Evolutionary conservation across 1,284 basidiomycete species (phyloP), one percentile per base, ranked within the genome.

Genomic region (Jaminaea rosea): DNA sequence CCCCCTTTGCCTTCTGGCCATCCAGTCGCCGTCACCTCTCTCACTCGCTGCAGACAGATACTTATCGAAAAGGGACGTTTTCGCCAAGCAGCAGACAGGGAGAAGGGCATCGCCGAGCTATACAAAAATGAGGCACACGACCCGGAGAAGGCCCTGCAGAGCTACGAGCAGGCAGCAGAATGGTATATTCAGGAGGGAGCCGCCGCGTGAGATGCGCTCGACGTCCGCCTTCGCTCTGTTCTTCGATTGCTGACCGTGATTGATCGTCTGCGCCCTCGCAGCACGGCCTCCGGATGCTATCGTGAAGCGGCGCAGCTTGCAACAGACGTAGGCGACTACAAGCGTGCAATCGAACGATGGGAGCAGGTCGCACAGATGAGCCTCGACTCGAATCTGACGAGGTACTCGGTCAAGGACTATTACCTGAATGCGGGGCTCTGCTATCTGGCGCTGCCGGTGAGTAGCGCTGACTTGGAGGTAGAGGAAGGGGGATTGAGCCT

Each of bases 151-250:
- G 93, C 91, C 37, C 84, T 92, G 66, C 88, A 94, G 57, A 88
- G 88, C 72, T 94, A 84, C 72, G 87, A 88, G 69, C 81, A 87
- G 47, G 93, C 94, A 7, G 93, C 84, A n/a, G 88, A 94, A 44
- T 96, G 93, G 90, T 98, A 98, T 78, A 80, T 85, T 29, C 88
- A 93, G 72, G 94, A 98, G 76, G 92, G 96, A 76, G 91, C 94
- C 4, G 82, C 83, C 63, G 92, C 93, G 91, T 94, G 75, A 75
- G 87, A 81, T 39, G 15, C 21, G 21, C 37, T 39, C 8, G 21
- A 23, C 21, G 15, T 15, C 44, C 27, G 15, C 9, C 8, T 7
- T 29, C 15, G 26, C 10, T 9, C 15, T 27, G 9, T 46, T 8
- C n/a, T n/a, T n/a, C n/a, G n/a, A n/a, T n/a, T n/a, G n/a, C n/a